Conservation (phyloP, 2,329 filamentous ascomycete species). For the Cladophialophora immunda region DNA sequence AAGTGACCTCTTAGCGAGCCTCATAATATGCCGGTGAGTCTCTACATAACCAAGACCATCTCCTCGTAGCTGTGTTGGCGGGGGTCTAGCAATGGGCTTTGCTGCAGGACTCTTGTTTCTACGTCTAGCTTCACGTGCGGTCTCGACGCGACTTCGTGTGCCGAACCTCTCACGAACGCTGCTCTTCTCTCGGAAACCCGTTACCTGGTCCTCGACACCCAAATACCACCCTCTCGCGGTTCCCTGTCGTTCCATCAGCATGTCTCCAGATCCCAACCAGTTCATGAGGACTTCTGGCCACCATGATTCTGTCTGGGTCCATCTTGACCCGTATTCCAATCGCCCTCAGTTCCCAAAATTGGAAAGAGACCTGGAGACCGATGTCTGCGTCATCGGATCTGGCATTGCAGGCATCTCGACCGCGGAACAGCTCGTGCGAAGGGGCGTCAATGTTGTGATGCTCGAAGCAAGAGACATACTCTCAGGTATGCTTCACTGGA, state of each 20-base stretch:
- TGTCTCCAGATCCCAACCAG: conserved; percentile 37
- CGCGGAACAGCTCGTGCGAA: conserved; percentile 63
- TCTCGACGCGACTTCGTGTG: neutral
- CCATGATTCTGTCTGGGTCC: conserved; percentile 63
- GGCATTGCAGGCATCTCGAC: conserved; percentile 63
- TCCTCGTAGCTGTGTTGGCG: neutral
- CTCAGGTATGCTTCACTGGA: conserved; percentile 3
- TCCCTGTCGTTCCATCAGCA: neutral
- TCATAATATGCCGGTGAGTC: neutral
- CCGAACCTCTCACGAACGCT: neutral
- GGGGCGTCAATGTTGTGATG: conserved; percentile 60
- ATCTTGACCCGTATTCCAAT: conserved; percentile 56
- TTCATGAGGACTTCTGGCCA: conserved; percentile 59
- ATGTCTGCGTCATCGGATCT: conserved; percentile 62
- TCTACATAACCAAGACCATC: neutral
- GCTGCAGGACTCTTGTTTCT: conserved; percentile 1
- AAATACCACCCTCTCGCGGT: neutral
- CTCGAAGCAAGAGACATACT: conserved; percentile 65
- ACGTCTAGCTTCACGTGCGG: neutral
- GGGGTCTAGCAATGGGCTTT: neutral
- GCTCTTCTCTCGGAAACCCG: neutral
- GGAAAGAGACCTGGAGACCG: conserved; percentile 54
- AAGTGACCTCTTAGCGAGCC: neutral
- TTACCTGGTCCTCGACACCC: neutral
- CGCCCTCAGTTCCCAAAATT: conserved; percentile 57